Evolutionary conservation across 2,329 filamentous ascomycete genomes (phyloP), one percentile per base, ranked within the genome.

Genomic region (Fusarium nodosum): DNA sequence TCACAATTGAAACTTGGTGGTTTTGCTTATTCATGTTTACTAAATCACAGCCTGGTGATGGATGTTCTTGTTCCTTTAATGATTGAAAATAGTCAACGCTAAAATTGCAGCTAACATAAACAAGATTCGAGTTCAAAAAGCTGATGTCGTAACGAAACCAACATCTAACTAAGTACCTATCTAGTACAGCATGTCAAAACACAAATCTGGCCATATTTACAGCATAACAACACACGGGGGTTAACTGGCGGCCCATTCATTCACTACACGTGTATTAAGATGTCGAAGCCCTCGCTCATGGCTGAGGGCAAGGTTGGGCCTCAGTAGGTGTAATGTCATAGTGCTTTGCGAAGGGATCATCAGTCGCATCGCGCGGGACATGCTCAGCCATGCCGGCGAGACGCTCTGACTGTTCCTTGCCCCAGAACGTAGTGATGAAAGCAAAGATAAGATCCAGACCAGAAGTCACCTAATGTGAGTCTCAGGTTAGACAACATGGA

Each of bases 301-400:
- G 30, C 26, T 20, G n/a, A n/a, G 59, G 34, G 20, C 71, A 74
- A 31, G 72, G 72, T 30, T 62, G 71, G 31, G 57, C 47, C 13
- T 62, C 53, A 11, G 76, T 75, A 28, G 67, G 73, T 6, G 67
- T 58, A 24, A 78, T 68, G 39, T 68, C 66, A 47, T 68, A 75
- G 50, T 72, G 68, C 5, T 58, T 59, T 1, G 77, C 60, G 51
- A 78, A 78, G 9, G 74, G 75, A 50, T 79, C 77, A 34, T 77
- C 72, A 22, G 71, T 60, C 20, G 76, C 70, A 18, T 57, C 46
- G 16, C 71, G 69, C 3, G 77, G 72, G n/a, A 70, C 81, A 78
- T 90, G 88, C 77, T 91, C 88, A 69, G 86, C 82, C 42, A 76
- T 75, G 66, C 82, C 81, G 15, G 84, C 82, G 41, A 88, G 77